Conservation (phyloP, 148 eudicot genomes). For the Vaccinium corymbosum region DNA sequence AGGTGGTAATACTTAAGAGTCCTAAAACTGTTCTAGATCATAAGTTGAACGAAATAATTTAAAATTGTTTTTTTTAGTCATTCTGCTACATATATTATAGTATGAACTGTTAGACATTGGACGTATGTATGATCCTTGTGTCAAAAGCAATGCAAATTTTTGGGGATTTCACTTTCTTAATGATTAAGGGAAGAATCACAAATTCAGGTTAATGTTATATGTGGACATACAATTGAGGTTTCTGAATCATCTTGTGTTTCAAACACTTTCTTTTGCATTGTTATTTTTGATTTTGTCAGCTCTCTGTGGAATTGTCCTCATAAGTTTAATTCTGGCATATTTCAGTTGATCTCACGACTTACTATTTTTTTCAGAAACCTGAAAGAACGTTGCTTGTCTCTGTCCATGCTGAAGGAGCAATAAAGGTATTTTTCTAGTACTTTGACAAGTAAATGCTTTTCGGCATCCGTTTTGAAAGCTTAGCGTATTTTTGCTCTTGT, state of each 20-base stretch:
- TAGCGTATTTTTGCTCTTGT: slow-evolving; percentile 14
- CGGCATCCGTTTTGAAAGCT: neutral
- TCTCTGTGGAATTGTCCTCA: neutral
- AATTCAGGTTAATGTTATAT: neutral
- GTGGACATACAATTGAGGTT: neutral
- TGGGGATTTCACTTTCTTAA: neutral
- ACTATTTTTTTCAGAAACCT: slow-evolving; percentile 50
- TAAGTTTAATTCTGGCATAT: neutral
- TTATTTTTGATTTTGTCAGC: slow-evolving; percentile 6
- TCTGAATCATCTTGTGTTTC: neutral
- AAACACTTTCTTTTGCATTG: neutral
- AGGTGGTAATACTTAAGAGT: too few relatives aligned
- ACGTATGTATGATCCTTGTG: neutral
- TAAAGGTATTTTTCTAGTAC: slow-evolving; percentile 49
- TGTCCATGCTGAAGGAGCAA: slow-evolving; percentile 92
- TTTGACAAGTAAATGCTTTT: neutral
- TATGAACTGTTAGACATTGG: neutral
- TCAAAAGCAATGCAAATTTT: neutral
- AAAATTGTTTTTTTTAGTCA: neutral
- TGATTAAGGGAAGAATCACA: slow-evolving; percentile 9
- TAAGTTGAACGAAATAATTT: neutral
- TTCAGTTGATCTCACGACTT: slow-evolving; percentile 4
- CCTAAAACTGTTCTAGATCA: too few relatives aligned
- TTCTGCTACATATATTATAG: neutral
- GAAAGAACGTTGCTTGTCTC: slow-evolving; percentile 72